Percentiles rank a stretch among this genome's conserved stretches.
Conservation (phyloP, 257 asterid genomes). For the Lavandula angustifolia region DNA sequence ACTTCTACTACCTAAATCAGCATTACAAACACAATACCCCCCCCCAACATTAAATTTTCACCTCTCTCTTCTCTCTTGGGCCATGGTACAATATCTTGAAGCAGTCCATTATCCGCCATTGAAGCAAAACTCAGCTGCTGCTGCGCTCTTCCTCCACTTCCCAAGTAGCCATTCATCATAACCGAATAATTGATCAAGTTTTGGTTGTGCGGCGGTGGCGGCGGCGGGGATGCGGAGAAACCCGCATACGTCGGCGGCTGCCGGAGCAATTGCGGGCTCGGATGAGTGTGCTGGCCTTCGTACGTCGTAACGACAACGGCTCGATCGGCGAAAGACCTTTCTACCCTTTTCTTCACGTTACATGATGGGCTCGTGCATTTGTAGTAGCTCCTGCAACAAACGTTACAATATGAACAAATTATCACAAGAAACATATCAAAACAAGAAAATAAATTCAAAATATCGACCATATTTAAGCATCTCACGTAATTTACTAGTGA, state of each 20-base stretch:
- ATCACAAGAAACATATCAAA: too few species aligned
- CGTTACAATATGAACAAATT: not conserved
- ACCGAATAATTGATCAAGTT: constrained; percentile 28
- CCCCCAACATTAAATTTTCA: not conserved
- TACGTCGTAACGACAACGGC: constrained; percentile 66
- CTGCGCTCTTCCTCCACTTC: constrained; percentile 5
- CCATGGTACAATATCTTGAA: constrained; percentile 58
- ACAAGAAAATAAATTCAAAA: too few species aligned
- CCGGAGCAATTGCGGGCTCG: constrained; percentile 49
- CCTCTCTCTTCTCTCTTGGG: constrained; percentile 38
- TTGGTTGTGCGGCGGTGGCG: constrained; percentile 1
- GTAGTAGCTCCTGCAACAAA: constrained; percentile 65
- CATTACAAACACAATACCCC: too few species aligned
- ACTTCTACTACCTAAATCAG: not conserved
- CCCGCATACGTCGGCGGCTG: not conserved
- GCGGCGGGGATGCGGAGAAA: constrained; percentile 17
- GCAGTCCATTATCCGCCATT: constrained; percentile 47
- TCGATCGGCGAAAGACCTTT: constrained; percentile 60
- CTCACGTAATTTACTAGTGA: too few species aligned
- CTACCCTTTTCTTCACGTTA: constrained; percentile 80
- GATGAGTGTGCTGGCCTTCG: constrained; percentile 81
- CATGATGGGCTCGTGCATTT: constrained; percentile 74
- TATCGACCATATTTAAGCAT: too few species aligned
- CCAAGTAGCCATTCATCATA: constrained; percentile 23
- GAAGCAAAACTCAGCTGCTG: constrained; percentile 33